A percentile compares a stretch with the other conserved stretches of the same genome.
Evolutionary conservation across 2,329 filamentous ascomycete genomes (phyloP).

Genomic region (Teratosphaeria destructans): DNA sequence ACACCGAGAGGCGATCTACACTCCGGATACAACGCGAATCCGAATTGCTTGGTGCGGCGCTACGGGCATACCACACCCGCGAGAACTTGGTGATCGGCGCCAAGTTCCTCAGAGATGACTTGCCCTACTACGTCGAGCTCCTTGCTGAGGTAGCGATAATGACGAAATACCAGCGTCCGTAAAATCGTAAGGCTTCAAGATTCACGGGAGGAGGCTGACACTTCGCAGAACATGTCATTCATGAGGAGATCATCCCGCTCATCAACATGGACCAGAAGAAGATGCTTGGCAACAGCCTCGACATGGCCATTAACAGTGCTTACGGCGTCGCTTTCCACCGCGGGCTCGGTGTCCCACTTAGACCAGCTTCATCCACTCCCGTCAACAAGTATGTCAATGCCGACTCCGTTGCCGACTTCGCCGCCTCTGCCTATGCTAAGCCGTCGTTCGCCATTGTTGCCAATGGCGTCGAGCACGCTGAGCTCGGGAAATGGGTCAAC

Average conservation of each 20-base stretch:
- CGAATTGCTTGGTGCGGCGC: conserved; percentile 87
- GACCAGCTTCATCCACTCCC: conserved; percentile 60
- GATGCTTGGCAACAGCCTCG: conserved; percentile 50
- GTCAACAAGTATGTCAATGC: conserved; percentile 72
- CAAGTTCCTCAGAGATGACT: conserved; percentile 88
- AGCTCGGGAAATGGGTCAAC: conserved; percentile 79
- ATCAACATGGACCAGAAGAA: conserved; percentile 70
- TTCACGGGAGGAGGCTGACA: conserved; percentile 8
- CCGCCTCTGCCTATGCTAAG: conserved; percentile 73
- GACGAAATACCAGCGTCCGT: conserved; percentile 68
- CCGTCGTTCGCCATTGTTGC: conserved; percentile 84
- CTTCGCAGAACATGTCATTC: conserved; percentile 68
- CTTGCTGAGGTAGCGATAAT: conserved; percentile 81
- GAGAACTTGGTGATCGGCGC: conserved; percentile 88
- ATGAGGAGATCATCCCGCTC: conserved; percentile 72
- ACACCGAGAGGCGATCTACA: conserved; percentile 77
- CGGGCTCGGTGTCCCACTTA: conserved; percentile 72
- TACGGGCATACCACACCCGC: conserved; percentile 78
- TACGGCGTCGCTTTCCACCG: conserved; percentile 86
- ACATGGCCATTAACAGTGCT: conserved; percentile 73
- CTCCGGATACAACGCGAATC: conserved; percentile 89
- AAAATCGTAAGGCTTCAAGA: not conserved
- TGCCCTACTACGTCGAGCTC: conserved; percentile 95
- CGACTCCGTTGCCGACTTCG: conserved; percentile 63
- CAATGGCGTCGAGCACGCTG: conserved; percentile 68